Conservation (phyloP, 140 eudicot species). For the Oenanthe javanica region DNA sequence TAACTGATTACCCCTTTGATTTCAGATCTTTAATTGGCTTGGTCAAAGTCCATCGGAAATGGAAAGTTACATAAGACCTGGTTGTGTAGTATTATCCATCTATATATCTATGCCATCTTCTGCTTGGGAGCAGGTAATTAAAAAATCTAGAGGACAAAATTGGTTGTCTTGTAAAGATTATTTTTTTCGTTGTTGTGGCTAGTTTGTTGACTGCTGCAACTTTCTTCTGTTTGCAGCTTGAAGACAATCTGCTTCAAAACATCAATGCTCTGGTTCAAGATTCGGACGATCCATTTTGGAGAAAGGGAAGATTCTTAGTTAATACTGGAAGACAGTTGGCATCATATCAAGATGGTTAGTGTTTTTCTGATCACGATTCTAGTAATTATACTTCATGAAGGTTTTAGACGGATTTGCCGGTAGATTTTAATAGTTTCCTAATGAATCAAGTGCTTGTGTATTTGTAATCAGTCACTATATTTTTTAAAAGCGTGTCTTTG, state of each 20-base stretch:
- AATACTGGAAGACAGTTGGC: slow-evolving; percentile 69
- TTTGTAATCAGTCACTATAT: neutral
- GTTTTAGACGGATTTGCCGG: neutral
- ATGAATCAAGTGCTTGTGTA: neutral
- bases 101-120: slow-evolving; percentile 72
- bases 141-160: neutral
- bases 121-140: slow-evolving; percentile 82
- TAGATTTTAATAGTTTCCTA: neutral
- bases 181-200: neutral
- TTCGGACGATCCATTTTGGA: slow-evolving; percentile 61
- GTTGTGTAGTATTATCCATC: slow-evolving; percentile 75
- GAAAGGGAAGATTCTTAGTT: slow-evolving; percentile 66
- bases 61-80: slow-evolving; percentile 97
- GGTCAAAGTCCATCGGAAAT: slow-evolving; percentile 83
- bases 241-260: slow-evolving; percentile 45
- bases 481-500: neutral
- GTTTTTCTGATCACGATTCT: neutral
- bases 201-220: slow-evolving; percentile 23
- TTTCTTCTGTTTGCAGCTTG: slow-evolving; percentile 51
- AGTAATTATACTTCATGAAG: neutral
- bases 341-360: slow-evolving; percentile 66
- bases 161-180: neutral
- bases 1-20: slow-evolving; percentile 7
- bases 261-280: slow-evolving; percentile 45
- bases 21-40: slow-evolving; percentile 84